A percentile compares a stretch with the other conserved stretches of the same genome.
Conservation (phyloP, 805 yeast species). For the Nakazawaea wickerhamii region DNA sequence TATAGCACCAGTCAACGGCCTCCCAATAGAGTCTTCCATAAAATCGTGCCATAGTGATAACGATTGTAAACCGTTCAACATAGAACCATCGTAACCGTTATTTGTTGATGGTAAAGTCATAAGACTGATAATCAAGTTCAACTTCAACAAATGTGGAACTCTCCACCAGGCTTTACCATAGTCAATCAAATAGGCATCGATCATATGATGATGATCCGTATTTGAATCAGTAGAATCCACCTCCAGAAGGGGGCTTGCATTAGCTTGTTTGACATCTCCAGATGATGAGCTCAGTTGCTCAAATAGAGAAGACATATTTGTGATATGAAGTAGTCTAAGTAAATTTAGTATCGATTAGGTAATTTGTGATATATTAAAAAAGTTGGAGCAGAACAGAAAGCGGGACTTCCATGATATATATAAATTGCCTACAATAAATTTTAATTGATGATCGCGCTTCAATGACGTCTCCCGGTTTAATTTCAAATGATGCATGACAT, state of each 20-base stretch:
- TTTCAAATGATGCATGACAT: no score
- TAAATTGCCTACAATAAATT: no score
- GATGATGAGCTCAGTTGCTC: no score
- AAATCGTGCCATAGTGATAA: conserved; percentile 31
- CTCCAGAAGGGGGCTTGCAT: not conserved
- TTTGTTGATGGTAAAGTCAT: conserved; percentile 42
- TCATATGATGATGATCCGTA: not conserved
- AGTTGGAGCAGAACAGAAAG: no score
- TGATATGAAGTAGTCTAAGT: not conserved
- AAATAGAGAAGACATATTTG: no score
- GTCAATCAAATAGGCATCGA: conserved; percentile 14
- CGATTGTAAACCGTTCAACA: conserved; percentile 42
- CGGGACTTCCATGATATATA: no score
- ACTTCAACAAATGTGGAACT: conserved; percentile 31
- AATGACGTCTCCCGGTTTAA: no score
- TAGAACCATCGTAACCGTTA: conserved; percentile 40
- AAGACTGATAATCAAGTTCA: conserved; percentile 31
- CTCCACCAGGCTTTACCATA: conserved; percentile 28
- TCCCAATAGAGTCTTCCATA: conserved; percentile 25
- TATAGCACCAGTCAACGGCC: conserved; percentile 20
- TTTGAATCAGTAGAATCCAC: not conserved
- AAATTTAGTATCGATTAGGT: no score
- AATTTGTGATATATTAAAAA: no score
- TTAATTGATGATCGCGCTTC: no score
- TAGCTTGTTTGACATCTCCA: no score